These are phyloP conservation scores for Vanderwaltozyma polyspora DNA, from an alignment of 805 yeast genomes.

Conservation along the genomic window DNA sequence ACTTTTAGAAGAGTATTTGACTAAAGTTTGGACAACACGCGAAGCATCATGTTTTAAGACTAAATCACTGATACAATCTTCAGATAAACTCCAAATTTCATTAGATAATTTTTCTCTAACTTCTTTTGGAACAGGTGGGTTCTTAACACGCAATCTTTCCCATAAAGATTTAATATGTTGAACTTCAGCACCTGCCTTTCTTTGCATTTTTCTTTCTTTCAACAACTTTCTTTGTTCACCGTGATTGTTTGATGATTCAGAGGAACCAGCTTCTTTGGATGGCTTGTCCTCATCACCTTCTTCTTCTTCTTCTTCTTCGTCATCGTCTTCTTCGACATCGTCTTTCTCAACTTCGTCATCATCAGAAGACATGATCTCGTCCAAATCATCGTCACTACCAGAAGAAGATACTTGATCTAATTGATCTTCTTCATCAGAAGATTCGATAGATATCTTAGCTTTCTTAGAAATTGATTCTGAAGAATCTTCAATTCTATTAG, in stretches of 20 bases:
- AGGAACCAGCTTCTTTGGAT: slow-evolving; percentile 21
- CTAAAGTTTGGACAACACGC: slow-evolving; percentile 86
- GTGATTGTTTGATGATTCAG: slow-evolving; percentile 35
- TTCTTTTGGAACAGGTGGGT: slow-evolving; percentile 67
- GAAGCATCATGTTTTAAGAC: slow-evolving; percentile 95
- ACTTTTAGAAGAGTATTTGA: slow-evolving; percentile 72
- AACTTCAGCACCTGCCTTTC: slow-evolving; percentile 80
- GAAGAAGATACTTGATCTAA: slow-evolving; percentile 11
- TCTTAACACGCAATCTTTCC: slow-evolving; percentile 83
- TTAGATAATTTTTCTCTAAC: slow-evolving; percentile 67
- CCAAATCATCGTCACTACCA: slow-evolving; percentile 22
- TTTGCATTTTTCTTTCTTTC: slow-evolving; percentile 73
- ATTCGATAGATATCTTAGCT: slow-evolving; percentile 24
- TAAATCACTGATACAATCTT: slow-evolving; percentile 67
- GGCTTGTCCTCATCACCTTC: slow-evolving; percentile 23
- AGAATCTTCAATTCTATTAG: slow-evolving; percentile 1
- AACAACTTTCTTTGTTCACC: slow-evolving; percentile 70
- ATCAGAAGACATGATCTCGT: slow-evolving; percentile 3
- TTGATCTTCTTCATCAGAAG: slow-evolving; percentile 25
- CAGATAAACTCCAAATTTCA: slow-evolving; percentile 75
- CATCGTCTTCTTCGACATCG: slow-evolving; percentile 22
- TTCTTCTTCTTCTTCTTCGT: slow-evolving; percentile 23
- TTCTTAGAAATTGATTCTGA: slow-evolving; percentile 10
- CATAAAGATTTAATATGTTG: slow-evolving; percentile 76
- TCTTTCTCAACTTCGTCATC: slow-evolving; percentile 13